Conservation (phyloP, 2,329 filamentous ascomycete species). For the Colletotrichum sansevieriae region DNA sequence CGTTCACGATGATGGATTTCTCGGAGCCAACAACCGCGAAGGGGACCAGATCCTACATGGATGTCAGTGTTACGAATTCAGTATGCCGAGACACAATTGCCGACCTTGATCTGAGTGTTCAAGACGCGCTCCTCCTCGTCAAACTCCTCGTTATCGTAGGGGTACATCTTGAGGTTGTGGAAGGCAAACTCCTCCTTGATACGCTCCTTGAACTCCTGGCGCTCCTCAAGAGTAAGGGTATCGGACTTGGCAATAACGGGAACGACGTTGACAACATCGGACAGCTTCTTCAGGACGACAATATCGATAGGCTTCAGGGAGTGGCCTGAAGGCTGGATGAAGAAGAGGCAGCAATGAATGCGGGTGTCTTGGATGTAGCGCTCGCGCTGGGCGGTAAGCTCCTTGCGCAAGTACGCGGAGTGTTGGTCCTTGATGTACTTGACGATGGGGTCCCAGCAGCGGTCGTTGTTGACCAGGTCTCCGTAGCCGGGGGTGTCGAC, state of each 20-base stretch:
- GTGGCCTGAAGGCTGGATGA: constrained; percentile 98
- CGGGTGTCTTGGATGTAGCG: constrained; percentile 99
- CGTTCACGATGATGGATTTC: constrained; percentile 96
- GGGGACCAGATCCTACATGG: constrained; percentile 83
- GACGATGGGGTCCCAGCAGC: constrained; percentile 99
- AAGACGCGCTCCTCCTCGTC: constrained; percentile 95
- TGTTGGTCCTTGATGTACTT: constrained; percentile 99
- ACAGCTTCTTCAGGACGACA: constrained; percentile 99
- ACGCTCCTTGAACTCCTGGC: constrained; percentile 95
- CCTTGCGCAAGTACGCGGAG: constrained; percentile 98
- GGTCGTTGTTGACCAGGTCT: constrained; percentile 99
- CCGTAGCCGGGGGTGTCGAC: constrained; percentile 99
- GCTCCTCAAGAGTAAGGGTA: constrained; percentile 94
- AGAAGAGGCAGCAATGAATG: constrained; percentile 99
- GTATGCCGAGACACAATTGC: background rate
- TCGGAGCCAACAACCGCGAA: constrained; percentile 99
- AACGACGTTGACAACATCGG: constrained; percentile 98
- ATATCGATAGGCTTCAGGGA: constrained; percentile 99
- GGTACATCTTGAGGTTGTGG: constrained; percentile 99
- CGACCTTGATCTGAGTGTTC: constrained; percentile 96
- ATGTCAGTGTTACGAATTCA: constrained; percentile 49
- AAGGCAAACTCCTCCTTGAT: constrained; percentile 99
- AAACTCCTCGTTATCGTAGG: constrained; percentile 99
- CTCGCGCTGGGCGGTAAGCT: constrained; percentile 98
- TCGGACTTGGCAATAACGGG: constrained; percentile 99